Evolutionary conservation across 306 rosid species (phyloP), one percentile per base, ranked within the genome.

Genomic region (Cicer bijugum): DNA sequence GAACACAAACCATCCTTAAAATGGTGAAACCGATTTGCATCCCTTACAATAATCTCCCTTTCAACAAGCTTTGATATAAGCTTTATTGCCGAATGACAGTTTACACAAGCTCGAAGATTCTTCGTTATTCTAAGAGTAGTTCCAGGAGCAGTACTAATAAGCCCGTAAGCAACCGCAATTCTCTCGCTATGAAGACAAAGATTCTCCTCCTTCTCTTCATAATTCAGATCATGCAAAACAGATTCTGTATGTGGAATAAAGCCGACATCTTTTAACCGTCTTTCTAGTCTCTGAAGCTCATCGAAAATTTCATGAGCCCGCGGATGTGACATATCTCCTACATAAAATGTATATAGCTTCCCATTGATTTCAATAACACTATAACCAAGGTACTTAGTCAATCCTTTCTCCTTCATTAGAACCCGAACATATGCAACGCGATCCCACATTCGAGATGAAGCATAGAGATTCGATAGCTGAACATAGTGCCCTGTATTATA

Each of bases 401-500:
- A 80, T 17, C 91, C 96, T 78, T 83, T 86, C 78, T 86, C 86
- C 85, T 28, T 83, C 92, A 88, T 88, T 57, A 88, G 64, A 45
- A 82, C 78, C n/a, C 93, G 81, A 50, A 88, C 78, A 19, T 79
- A 57, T 33, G 87, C 83, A 37, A 88, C 96, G 8, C 9, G 38
- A 68, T 85, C 85, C 93, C 93, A 88, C 79, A 85, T n/a, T 7
- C 82, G 82, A 33, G 84, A 86, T 5, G 91, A 85, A 80, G 96
- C 93, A 78, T 86, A 90, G 35, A 90, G 90, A 86, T 86, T 88
- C 19, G 96, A 88, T 55, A 90, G 91, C 67, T 85, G 91, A 38
- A 90, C 93, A 71, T 86, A 85, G 66, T 86, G 90, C n/a, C 93
- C 93, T 50, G 82, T 85, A 12, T 88, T 85, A 81, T 78, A 80